Base-by-base conservation (phyloP, 192 early-diverging fungal species). In the Umbelopsis isabellina region DNA sequence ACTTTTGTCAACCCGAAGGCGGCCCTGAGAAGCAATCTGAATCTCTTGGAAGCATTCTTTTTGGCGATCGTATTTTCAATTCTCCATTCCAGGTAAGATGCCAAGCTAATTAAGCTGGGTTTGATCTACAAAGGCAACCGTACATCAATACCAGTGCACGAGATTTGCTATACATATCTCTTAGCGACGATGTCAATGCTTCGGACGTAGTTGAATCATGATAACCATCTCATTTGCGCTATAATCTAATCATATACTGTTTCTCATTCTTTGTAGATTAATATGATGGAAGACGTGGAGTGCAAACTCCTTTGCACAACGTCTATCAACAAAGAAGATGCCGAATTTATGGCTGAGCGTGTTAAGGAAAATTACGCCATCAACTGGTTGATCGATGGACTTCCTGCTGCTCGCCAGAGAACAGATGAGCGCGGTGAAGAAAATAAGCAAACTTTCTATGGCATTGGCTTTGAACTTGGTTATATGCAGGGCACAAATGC, bases 61-160 rank as follows among this genome's bases (percentile, higher is more conserved):
- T 98, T 91, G 97, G 97, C 8, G 96, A 98, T 70, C 87, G 97
- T 37, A 91, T 98, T 72, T 95, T 88, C 67, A 87, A 81, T 58
- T 96, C 95, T 3, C 85, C 83, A 3, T 93, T 94, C 71, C 75
- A 94, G 82, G 87, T 97, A 79, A 76, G 16, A 76, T 83, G 55
- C 55, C 55, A 61, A 61, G 55, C 55, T 41, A 41, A 41, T 41
- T 41, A 41, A 9, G 37, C 10, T 41, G 37, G 37, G 37, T 41
- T 41, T 41, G 37, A 41, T 41, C 37, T 41, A 5, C 27, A 30
- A 41, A 6, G 0, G 37, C 37, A 41, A 41, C 37, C 0, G 10
- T 41, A 41, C 37, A 41, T 4, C 37, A 4, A 41, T 1, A 9
- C 37, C 5, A 41, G 0, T 41, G 37, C 37, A 41, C 10, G 37